Conservation (phyloP, 73 alveolate genomes). For the Paramecium octaurelia region DNA sequence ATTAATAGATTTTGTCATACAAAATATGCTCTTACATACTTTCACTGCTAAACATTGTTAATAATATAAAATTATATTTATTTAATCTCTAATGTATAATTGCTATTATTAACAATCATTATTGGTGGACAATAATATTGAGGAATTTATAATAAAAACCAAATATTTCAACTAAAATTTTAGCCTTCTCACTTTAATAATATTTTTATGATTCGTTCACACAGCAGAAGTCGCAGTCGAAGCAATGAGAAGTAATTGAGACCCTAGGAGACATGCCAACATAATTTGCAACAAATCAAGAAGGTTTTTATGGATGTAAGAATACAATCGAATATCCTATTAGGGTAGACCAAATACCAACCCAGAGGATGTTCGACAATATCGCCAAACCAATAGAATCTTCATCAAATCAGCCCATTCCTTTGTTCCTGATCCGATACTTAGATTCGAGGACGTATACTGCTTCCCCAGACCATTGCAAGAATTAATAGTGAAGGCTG, state of each 20-base stretch:
- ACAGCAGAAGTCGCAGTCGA: conserved; percentile 2
- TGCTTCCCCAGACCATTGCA: conserved; percentile 41
- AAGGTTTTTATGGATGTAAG: conserved; percentile 15
- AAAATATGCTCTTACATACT: conserved; percentile 3
- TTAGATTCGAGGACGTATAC: conserved; percentile 44
- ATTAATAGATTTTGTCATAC: conserved; percentile 18
- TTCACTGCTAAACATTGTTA: conserved; percentile 37
- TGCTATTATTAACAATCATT: neutral
- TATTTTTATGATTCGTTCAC: neutral
- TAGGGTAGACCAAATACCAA: conserved; percentile 6
- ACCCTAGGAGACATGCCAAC: neutral
- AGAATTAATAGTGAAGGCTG: conserved; percentile 52
- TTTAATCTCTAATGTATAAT: neutral
- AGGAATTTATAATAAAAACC: neutral
- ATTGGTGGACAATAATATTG: neutral
- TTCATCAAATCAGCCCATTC: neutral
- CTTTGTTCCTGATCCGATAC: conserved; percentile 32
- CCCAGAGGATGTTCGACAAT: neutral
- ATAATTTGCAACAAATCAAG: neutral
- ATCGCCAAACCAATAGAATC: neutral
- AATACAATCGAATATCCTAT: neutral
- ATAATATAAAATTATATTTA: neutral
- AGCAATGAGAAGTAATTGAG: neutral
- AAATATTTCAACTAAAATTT: neutral
- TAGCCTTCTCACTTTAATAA: neutral